Conservation (phyloP, 2,329 filamentous ascomycete genomes). For the Colletotrichum gloeosporioides region DNA sequence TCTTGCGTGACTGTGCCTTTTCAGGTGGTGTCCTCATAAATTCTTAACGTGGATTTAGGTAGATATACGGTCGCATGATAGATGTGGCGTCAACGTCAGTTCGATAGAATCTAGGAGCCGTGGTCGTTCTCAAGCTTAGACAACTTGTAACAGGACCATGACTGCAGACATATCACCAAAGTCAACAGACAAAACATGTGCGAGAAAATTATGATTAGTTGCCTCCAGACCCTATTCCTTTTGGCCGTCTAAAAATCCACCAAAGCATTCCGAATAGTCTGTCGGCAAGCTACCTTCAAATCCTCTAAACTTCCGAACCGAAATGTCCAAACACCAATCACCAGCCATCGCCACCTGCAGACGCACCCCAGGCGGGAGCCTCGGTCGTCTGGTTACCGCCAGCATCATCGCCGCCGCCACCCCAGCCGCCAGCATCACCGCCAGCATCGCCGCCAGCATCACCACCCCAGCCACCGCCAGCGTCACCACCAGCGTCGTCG, state of each 20-base stretch:
- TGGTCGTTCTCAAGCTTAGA: not conserved
- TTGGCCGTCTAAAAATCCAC: not conserved
- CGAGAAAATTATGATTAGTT: not conserved
- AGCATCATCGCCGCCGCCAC: not conserved
- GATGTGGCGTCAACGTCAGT: not conserved
- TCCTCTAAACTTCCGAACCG: not conserved
- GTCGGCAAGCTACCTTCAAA: not conserved
- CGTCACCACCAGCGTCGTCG: conserved; percentile 24
- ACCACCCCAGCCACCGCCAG: conserved; percentile 24
- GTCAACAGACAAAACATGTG: not conserved
- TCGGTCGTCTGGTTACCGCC: not conserved
- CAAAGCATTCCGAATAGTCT: conserved; percentile 23
- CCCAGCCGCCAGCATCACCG: not conserved
- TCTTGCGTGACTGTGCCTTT: not conserved
- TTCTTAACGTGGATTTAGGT: not conserved
- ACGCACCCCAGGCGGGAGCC: conserved; percentile 16
- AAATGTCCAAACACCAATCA: conserved; percentile 12
- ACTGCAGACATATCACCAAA: not conserved
- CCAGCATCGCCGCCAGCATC: not conserved
- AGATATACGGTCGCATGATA: not conserved
- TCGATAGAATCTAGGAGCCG: not conserved
- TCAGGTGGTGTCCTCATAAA: not conserved
- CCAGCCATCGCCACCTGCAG: not conserved
- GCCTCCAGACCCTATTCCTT: conserved; percentile 15
- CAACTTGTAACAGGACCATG: not conserved